phyloP scores from a whole-genome alignment of 305 asterid genomes.

The Solanum hybrid region DNA sequence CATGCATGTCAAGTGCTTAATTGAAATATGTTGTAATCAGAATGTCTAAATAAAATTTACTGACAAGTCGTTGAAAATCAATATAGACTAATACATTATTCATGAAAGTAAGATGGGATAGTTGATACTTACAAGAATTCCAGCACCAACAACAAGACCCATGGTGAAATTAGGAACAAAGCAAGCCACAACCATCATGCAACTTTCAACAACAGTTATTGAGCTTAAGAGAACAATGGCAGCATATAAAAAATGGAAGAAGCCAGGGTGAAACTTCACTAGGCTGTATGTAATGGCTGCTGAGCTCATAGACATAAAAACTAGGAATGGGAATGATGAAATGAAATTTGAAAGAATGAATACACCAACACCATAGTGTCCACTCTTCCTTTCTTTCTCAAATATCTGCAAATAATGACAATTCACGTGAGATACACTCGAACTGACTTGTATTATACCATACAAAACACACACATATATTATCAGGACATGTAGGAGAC shows the following conservation, averaged over 20 bases:
- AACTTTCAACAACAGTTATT: conserved; percentile 71
- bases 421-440: not conserved
- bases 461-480: not conserved
- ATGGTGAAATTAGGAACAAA: conserved; percentile 85
- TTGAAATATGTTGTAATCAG: not conserved
- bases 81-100: not conserved
- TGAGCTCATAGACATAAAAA: conserved; percentile 45
- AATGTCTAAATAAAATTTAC: not conserved
- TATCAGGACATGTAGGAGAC: not conserved
- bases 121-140: conserved; percentile 48
- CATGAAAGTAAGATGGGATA: not conserved
- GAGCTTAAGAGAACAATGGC: conserved; percentile 48
- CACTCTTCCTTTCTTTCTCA: conserved; percentile 55
- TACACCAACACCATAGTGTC: conserved; percentile 81
- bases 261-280: conserved; percentile 68
- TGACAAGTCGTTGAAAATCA: not conserved
- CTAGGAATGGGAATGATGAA: conserved; percentile 73
- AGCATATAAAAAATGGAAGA: conserved; percentile 47
- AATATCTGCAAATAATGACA: conserved; percentile 39
- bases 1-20: not conserved
- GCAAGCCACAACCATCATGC: conserved; percentile 90
- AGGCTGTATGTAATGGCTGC: conserved; percentile 53
- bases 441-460: not conserved
- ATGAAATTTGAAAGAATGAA: conserved; percentile 62
- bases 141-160: conserved; percentile 76